These are phyloP conservation scores for Aspergillus ruber DNA, from an alignment of 2,329 filamentous ascomycete genomes.

Conservation along the genomic window DNA sequence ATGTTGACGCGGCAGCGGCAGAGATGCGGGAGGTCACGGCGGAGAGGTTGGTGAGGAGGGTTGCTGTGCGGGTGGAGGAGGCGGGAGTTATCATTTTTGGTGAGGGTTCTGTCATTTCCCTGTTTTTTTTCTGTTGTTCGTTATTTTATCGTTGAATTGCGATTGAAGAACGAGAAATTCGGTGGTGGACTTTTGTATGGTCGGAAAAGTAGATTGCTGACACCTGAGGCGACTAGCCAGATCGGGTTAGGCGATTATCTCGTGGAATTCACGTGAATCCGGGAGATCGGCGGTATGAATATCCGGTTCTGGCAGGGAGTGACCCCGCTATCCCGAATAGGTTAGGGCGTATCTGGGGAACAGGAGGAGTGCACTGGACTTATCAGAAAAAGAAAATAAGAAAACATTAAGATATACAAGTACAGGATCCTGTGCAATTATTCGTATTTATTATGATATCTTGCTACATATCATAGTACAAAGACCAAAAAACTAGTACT, in stretches of 20 bases:
- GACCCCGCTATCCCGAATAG: background rate
- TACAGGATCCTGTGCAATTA: background rate
- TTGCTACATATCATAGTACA: no score
- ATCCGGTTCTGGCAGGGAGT: slow-evolving; percentile 2
- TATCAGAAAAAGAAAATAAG: background rate
- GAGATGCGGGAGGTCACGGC: slow-evolving; percentile 54
- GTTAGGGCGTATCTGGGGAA: background rate
- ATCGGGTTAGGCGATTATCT: background rate
- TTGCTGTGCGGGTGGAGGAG: slow-evolving; percentile 53
- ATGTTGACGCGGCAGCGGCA: slow-evolving; percentile 31
- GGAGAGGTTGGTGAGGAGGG: slow-evolving; percentile 57
- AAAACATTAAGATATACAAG: background rate
- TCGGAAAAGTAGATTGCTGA: background rate
- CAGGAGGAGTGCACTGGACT: background rate
- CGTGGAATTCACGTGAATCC: slow-evolving; percentile 7
- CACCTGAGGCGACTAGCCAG: background rate
- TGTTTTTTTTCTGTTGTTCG: background rate
- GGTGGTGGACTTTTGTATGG: no score
- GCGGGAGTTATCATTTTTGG: slow-evolving; percentile 45
- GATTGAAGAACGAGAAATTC: no score
- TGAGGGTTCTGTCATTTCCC: slow-evolving; percentile 6
- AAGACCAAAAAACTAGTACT: background rate
- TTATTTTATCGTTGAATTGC: background rate
- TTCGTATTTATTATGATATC: no score
- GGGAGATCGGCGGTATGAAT: slow-evolving; percentile 5